These are phyloP conservation scores for Xylogone sp. DNA, from an alignment of 2,329 filamentous ascomycete genomes.

Conservation along the genomic window DNA sequence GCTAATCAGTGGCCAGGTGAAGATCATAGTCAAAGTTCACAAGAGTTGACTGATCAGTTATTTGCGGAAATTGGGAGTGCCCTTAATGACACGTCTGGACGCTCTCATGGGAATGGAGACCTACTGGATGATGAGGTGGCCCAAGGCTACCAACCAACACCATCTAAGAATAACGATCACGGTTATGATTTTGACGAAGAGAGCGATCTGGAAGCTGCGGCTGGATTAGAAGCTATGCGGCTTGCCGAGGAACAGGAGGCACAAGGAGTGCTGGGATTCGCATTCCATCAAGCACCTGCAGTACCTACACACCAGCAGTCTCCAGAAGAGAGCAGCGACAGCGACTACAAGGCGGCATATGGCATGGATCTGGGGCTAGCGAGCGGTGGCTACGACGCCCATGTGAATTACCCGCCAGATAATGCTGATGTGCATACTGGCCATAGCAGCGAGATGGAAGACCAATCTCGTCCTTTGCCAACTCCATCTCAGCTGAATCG, in stretches of 20 bases:
- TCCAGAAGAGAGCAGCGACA: conserved; percentile 56
- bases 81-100: conserved; percentile 18
- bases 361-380: conserved; percentile 70
- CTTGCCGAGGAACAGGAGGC: conserved; percentile 78
- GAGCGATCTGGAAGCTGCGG: conserved; percentile 83
- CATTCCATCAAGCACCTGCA: conserved; percentile 41
- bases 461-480: conserved; percentile 46
- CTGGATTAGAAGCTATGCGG: conserved; percentile 78
- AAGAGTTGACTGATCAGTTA: conserved; percentile 25
- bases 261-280: conserved; percentile 51
- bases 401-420: conserved; percentile 56
- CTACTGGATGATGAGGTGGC: conserved; percentile 42
- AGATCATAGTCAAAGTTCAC: conserved; percentile 16
- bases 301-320: conserved; percentile 31
- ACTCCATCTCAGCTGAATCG: conserved; percentile 35
- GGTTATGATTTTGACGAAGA: conserved; percentile 63
- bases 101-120: conserved; percentile 36
- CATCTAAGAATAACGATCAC: conserved; percentile 47
- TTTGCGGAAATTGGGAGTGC: conserved; percentile 31
- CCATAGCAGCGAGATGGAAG: conserved; percentile 35
- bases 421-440: conserved; percentile 22
- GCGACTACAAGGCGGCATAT: conserved; percentile 52
- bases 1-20: conserved; percentile 22
- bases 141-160: conserved; percentile 42
- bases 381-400: conserved; percentile 66